These are phyloP conservation scores for Solanum lignicaule DNA, from an alignment of 257 asterid genomes.

Conservation along the genomic window DNA sequence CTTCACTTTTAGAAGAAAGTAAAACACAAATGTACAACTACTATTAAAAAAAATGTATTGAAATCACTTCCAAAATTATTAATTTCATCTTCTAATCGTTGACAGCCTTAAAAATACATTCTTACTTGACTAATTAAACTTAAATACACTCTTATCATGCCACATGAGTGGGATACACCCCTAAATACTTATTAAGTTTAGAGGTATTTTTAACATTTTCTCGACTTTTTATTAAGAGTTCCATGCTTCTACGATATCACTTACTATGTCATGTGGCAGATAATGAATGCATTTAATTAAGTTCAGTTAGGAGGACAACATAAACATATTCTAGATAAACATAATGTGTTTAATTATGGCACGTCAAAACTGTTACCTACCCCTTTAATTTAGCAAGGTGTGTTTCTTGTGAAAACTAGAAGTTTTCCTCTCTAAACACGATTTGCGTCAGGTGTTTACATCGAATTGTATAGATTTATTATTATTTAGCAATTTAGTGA, in stretches of 20 bases:
- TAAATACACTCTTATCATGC: fast-evolving
- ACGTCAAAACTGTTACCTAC: background rate
- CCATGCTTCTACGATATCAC: too few species aligned
- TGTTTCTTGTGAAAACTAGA: background rate
- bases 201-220: too few species aligned
- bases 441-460: fast-evolving
- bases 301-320: background rate
- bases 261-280: too few species aligned
- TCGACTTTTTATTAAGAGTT: too few species aligned
- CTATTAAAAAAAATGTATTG: background rate
- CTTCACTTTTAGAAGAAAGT: background rate
- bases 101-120: too few species aligned
- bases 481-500: fast-evolving
- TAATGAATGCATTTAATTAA: too few species aligned
- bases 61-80: too few species aligned
- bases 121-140: fast-evolving
- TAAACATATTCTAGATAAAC: background rate
- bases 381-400: background rate
- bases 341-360: background rate
- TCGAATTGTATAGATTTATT: fast-evolving
- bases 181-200: too few species aligned
- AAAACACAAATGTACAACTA: background rate
- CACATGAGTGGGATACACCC: background rate
- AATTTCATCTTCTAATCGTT: too few species aligned
- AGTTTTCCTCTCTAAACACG: background rate